A percentile compares a stretch with the other conserved stretches of the same genome.
Conservation (phyloP, 1,284 basidiomycete genomes). For the Apiotrichum siamense region DNA sequence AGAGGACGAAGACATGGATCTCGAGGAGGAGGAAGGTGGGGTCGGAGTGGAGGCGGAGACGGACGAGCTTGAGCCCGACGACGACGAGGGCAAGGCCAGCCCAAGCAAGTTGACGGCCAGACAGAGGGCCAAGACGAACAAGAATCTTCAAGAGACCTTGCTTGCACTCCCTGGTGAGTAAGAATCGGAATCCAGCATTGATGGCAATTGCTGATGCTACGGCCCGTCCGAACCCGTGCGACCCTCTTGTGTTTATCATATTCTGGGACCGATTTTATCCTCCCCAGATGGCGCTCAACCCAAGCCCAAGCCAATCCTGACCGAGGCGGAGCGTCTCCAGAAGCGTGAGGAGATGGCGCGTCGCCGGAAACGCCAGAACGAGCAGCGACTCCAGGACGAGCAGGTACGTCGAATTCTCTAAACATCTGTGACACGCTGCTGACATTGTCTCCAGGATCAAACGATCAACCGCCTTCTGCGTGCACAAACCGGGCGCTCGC, state of each 20-base stretch:
- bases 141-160: constrained; percentile 24
- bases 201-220: not conserved
- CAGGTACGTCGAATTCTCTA: constrained; percentile 55
- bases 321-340: constrained; percentile 73
- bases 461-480: constrained; percentile 87
- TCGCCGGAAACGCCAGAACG: constrained; percentile 74
- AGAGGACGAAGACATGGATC: constrained; percentile 11
- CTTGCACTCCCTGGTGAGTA: constrained; percentile 28
- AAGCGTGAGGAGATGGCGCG: constrained; percentile 78
- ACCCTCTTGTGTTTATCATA: not conserved
- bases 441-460: constrained; percentile 53
- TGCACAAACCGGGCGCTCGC: constrained; percentile 65
- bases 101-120: constrained; percentile 35
- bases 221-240: not conserved
- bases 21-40: constrained; percentile 10
- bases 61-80: constrained; percentile 6
- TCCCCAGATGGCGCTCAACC: constrained; percentile 53
- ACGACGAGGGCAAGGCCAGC: constrained; percentile 9
- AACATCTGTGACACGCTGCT: not conserved
- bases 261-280: not conserved
- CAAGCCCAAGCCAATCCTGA: constrained; percentile 61
- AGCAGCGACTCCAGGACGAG: constrained; percentile 87
- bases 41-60: too few relatives aligned
- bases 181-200: not conserved
- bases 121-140: constrained; percentile 27